Percentiles rank a stretch among this genome's conserved stretches.
Conservation (phyloP, 108 stramenopile species). For the Fistulifera solaris region DNA sequence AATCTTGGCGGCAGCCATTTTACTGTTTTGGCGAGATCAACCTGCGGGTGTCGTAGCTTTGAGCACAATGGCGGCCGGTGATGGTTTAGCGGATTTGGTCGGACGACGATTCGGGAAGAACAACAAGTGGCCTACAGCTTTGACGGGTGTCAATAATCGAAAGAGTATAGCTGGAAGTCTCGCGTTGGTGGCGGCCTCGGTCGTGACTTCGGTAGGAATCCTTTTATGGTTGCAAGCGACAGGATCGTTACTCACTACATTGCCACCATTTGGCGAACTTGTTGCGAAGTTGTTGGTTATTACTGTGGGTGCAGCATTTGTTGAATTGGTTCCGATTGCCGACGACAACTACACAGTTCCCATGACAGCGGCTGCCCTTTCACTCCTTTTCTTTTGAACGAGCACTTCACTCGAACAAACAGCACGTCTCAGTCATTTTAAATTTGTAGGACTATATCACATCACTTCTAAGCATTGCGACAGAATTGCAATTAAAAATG, state of each 20-base stretch:
- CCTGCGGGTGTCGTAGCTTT: constrained; percentile 48
- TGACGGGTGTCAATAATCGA: constrained; percentile 18
- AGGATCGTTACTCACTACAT: constrained; percentile 28
- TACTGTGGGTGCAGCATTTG: constrained; percentile 33
- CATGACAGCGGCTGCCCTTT: constrained; percentile 40
- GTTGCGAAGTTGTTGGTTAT: constrained; percentile 28
- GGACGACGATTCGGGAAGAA: constrained; percentile 54
- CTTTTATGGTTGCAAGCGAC: constrained; percentile 32
- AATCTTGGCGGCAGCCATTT: constrained; percentile 39
- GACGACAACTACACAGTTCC: constrained; percentile 83
- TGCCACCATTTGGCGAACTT: constrained; percentile 18
- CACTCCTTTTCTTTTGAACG: constrained; percentile 5
- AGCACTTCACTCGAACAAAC: no score
- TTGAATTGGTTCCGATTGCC: constrained; percentile 60
- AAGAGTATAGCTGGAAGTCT: constrained; percentile 64
- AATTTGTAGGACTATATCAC: no score
- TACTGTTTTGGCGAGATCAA: constrained; percentile 51
- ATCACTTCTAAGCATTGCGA: no score
- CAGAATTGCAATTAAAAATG: no score
- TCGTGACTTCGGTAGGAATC: constrained; percentile 33
- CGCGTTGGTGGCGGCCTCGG: constrained; percentile 44
- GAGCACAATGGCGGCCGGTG: constrained; percentile 70
- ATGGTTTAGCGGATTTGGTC: constrained; percentile 73
- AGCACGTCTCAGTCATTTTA: no score
- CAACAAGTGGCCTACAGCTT: constrained; percentile 38